A percentile compares a stretch with the other conserved stretches of the same genome.
Evolutionary conservation across 1,284 basidiomycete genomes (phyloP).

Genomic region (Coniferiporia weirii): DNA sequence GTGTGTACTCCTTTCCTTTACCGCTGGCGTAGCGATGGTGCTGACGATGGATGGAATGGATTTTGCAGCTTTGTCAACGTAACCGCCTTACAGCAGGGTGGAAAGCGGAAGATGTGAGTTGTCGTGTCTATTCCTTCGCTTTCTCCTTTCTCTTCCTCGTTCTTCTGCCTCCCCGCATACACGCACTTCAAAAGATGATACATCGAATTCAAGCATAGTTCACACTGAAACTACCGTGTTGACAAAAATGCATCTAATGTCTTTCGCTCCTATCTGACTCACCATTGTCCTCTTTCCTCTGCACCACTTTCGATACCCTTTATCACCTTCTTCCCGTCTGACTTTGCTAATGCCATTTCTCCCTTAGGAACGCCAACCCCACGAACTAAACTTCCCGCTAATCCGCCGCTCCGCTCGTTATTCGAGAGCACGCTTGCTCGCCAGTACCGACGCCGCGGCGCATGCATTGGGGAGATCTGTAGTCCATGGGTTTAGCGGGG

Average conservation of each 20-base stretch:
- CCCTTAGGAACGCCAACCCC: neutral
- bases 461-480: neutral
- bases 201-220: constrained; percentile 77
- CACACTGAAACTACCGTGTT: constrained; percentile 82
- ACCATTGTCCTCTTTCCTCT: neutral
- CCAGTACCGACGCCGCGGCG: neutral
- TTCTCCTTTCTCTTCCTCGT: neutral
- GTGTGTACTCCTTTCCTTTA: constrained; percentile 38
- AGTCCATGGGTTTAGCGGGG: neutral
- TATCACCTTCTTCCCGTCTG: neutral
- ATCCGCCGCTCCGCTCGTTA: neutral
- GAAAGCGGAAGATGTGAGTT: constrained; percentile 95
- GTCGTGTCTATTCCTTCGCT: constrained; percentile 13
- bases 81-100: constrained; percentile 76
- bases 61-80: constrained; percentile 88
- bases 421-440: neutral
- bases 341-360: neutral
- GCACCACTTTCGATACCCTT: neutral
- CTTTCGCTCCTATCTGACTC: constrained; percentile 93
- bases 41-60: constrained; percentile 7
- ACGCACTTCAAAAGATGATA: constrained; percentile 52
- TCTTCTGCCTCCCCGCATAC: neutral
- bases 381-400: neutral
- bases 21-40: constrained; percentile 4
- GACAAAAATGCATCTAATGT: constrained; percentile 77